Evolutionary conservation across 73 alveolate genomes (phyloP).

Genomic region (Effrenium voratum): DNA sequence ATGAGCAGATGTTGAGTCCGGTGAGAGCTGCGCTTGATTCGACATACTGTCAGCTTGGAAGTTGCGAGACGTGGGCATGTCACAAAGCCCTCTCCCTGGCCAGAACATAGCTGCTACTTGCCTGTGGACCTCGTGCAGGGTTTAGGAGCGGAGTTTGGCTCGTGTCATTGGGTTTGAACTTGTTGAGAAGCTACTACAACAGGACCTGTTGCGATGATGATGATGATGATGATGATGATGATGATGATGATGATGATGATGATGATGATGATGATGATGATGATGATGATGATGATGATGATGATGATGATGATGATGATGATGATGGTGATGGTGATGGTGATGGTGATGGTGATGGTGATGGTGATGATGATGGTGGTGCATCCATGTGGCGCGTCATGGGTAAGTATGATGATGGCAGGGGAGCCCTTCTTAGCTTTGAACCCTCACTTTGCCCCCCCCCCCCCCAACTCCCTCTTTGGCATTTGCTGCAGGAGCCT

Average conservation of each 20-base stretch:
- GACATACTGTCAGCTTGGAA: background rate
- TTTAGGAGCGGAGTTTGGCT: conserved; percentile 21
- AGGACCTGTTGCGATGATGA: too few relatives aligned
- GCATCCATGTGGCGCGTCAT: background rate
- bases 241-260: background rate
- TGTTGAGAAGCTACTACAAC: too few relatives aligned
- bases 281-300: background rate
- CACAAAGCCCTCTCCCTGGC: background rate
- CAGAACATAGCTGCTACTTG: conserved; percentile 83
- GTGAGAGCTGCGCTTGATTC: background rate
- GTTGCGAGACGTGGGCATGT: background rate
- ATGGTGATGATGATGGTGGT: background rate
- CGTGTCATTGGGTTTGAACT: too few relatives aligned
- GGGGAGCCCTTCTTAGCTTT: background rate
- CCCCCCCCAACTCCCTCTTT: background rate
- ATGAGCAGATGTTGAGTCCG: background rate
- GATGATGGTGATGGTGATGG: background rate
- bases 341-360: too few relatives aligned
- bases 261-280: too few relatives aligned
- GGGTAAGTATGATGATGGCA: background rate
- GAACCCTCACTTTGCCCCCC: too few relatives aligned
- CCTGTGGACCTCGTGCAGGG: conserved; percentile 91
- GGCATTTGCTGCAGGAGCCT: conserved; percentile 1
- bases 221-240: background rate
- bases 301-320: background rate